Base-by-base conservation (phyloP, 2,329 filamentous ascomycete species). In the Colletotrichum costaricense region DNA sequence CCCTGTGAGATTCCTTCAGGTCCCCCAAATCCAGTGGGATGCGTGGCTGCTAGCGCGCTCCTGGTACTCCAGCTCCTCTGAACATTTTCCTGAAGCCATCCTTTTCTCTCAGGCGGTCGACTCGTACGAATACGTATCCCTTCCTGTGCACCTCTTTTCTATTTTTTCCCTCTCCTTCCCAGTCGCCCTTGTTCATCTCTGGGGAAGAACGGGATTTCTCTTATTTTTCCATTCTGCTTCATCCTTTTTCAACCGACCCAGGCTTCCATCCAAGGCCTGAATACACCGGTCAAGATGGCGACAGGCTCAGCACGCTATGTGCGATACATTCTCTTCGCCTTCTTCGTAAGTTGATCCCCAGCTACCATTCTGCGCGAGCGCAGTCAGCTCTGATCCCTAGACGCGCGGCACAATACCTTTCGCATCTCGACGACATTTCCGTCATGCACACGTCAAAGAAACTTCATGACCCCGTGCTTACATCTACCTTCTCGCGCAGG, bases 261-360 rank as follows among this genome's bases (percentile, higher is more conserved):
- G 46, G 22, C 35, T 62, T 62, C 46, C 49, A 71, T 69, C 58
- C 24, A 64, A 59, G 68, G 35, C 67, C 56, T 72, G 56, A 38
- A 52, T 68, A 67, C 57, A 67, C 57, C 68, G 74, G 76, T 77
- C 80, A 85, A 77, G 80, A 90, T 89, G 87, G 92, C 92, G 84
- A 89, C 91, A 73, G 92, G 92, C 81, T 92, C 90, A 77, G 91
- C 92, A 84, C 92, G 93, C 84, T 94, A 95, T 80, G 85, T 92
- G 88, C 90, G 91, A 88, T 93, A 92, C 84, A 88, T 98, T 82
- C 88, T 97, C 81, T 91, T 97, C 80, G 94, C 95, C 73, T 89
- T 95, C 80, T 93, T 97, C 80, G 95, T 97, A 89, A 81, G 93
- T 88, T 64, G 30, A 59, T 24, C 33, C 67, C 19, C 22, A 11